Evolutionary conservation across 1,284 basidiomycete species (phyloP).

Genomic region (Phlebopus sp.): DNA sequence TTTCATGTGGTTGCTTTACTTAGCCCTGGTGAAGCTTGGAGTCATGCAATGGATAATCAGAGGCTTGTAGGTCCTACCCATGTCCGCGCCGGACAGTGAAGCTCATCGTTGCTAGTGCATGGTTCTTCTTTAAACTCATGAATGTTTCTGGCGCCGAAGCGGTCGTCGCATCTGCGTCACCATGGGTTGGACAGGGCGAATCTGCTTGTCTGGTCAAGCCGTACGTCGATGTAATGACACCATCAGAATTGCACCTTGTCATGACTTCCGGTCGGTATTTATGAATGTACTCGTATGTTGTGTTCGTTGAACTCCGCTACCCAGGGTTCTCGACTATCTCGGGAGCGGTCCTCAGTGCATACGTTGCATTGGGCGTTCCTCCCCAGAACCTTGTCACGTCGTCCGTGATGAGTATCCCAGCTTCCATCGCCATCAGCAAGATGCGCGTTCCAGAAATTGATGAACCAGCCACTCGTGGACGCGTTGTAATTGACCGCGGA

Average conservation of each 20-base stretch:
- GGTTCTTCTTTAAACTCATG: constrained; percentile 91
- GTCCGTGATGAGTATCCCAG: constrained; percentile 93
- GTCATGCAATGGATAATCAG: constrained; percentile 89
- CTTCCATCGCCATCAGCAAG: constrained; percentile 89
- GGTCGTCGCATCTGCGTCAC: constrained; percentile 87
- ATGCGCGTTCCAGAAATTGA: constrained; percentile 81
- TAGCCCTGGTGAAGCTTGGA: constrained; percentile 45
- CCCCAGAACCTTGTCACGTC: constrained; percentile 84
- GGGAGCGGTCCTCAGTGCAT: constrained; percentile 84
- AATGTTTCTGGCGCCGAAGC: constrained; percentile 88
- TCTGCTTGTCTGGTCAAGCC: constrained; percentile 83
- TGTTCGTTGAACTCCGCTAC: constrained; percentile 7
- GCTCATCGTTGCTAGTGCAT: constrained; percentile 52
- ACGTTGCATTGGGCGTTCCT: constrained; percentile 81
- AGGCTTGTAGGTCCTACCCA: constrained; percentile 54
- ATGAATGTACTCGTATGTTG: neutral
- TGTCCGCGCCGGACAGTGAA: neutral
- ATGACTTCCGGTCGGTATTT: constrained; percentile 76
- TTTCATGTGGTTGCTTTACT: neutral
- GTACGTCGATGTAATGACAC: constrained; percentile 87
- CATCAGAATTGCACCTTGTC: constrained; percentile 83
- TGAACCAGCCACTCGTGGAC: constrained; percentile 82
- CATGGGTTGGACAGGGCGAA: constrained; percentile 90
- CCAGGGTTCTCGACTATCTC: constrained; percentile 83
- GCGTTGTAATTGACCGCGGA: constrained; percentile 76